Evolutionary conservation across 2,329 filamentous ascomycete genomes (phyloP).

Genomic region (Fusarium dlaminii): DNA sequence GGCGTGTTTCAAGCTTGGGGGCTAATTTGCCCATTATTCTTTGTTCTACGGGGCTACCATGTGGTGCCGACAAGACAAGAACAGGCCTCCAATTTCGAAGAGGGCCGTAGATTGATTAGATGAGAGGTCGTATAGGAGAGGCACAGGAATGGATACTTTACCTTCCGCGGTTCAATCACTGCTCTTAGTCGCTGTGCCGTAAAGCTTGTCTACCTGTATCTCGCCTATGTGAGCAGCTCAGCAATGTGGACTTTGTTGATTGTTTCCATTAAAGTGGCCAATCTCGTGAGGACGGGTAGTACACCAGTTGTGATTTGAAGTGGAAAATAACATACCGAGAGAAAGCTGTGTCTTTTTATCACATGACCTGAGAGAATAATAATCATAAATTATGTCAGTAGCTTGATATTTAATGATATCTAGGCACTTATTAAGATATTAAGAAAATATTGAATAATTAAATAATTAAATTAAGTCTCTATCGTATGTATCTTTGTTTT

Average conservation of each 20-base stretch:
- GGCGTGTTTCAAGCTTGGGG: not conserved
- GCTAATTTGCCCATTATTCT: not conserved
- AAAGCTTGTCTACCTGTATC: not conserved
- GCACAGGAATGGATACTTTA: not conserved
- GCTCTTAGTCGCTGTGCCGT: not conserved
- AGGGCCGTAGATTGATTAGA: not conserved
- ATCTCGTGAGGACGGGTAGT: not conserved
- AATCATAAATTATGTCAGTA: no score
- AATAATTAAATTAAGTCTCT: no score
- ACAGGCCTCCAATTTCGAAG: not conserved
- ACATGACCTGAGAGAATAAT: no score
- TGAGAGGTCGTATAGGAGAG: not conserved
- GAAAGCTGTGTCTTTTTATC: no score
- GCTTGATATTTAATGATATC: no score
- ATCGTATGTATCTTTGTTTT: no score
- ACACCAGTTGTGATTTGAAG: fast-evolving
- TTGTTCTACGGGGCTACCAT: not conserved
- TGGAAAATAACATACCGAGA: no score
- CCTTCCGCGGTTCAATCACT: fast-evolving
- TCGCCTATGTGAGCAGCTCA: no score
- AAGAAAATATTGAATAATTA: no score
- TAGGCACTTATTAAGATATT: no score
- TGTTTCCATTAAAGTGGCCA: not conserved
- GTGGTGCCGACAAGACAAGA: not conserved
- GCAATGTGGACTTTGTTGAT: no score